Base-by-base conservation (phyloP, 257 asterid genomes). In the Scutellaria galericulata region DNA sequence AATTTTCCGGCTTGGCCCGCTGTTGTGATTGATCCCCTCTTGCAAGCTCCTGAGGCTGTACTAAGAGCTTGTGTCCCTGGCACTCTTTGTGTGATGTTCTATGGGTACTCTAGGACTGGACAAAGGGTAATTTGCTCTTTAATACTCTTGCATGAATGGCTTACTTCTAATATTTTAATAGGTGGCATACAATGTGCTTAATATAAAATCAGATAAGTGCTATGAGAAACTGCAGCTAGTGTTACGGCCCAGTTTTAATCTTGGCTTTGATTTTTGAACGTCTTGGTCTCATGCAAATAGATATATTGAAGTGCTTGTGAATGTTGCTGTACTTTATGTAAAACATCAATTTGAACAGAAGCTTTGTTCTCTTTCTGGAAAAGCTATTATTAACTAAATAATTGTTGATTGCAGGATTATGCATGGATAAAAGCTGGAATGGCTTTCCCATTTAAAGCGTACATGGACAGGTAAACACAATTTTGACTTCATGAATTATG, bases 1-100 rank as follows among this genome's bases (percentile, higher is more conserved):
- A 75, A 83, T 13, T 90, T 71, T 42, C 96, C 99, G 13, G 96
- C 98, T 55, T 95, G 99, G 99, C 99, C 99, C 22, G 98, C 96
- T 53, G 70, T 82, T 52, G 98, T 92, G 44, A 90, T 95, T 48
- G 96, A 95, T 48, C 99, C 98, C 13, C 73, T 82, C 11, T 70
- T 74, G 58, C 86, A 92, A 77, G 99, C 99, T 15, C 99, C 99
- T 3, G 92, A 84, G 40, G 54, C 79, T 1, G 99, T 95, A 15
- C 51, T 86, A 56, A 77, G 91, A 75, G 98, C 99, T 52, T 84
- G 91, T 77, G 82, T 89, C 71, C 91, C 94, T 1, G 93, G 86
- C 68, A 85, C 98, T 3, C 74, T 90, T 9, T 95, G 97, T 47
- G 99, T 95, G 64, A 95, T 95, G 99, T 95, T 95, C 79, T 95